Conservation (phyloP, 2,329 filamentous ascomycete genomes). For the Colletotrichum sp. region DNA sequence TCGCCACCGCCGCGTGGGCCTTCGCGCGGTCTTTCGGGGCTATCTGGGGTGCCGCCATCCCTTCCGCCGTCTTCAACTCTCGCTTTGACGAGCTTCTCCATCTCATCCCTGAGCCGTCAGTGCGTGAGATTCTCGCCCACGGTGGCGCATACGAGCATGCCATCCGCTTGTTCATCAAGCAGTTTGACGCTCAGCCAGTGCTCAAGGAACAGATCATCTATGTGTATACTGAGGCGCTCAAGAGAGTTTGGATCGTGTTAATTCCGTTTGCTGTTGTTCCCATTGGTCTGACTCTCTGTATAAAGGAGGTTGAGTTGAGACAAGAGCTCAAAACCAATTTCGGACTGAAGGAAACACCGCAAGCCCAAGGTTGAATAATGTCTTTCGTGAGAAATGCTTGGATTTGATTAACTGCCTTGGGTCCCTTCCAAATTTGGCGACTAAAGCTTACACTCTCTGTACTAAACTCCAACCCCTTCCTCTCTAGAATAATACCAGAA, state of each 20-base stretch:
- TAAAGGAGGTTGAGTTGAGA: background rate
- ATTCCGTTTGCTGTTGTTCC: background rate
- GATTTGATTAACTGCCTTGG: no score
- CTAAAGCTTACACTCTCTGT: no score
- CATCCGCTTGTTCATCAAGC: background rate
- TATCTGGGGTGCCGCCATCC: constrained; percentile 42
- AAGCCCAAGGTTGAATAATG: no score
- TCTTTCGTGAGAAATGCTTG: no score
- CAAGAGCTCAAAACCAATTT: background rate
- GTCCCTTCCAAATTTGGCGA: no score
- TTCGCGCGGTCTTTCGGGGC: constrained; percentile 44
- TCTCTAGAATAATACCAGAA: no score
- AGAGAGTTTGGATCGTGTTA: background rate
- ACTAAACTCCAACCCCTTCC: no score
- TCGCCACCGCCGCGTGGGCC: constrained; percentile 33
- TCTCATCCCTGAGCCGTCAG: background rate
- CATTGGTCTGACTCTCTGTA: background rate
- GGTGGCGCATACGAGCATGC: background rate
- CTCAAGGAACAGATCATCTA: background rate
- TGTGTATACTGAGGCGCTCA: background rate
- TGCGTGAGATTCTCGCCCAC: background rate
- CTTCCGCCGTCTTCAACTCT: constrained; percentile 34
- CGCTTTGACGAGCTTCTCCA: background rate
- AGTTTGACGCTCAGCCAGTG: background rate
- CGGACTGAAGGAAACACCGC: background rate